Conservation (phyloP, 352 stramenopile genomes). For the Phytophthora brassicae region DNA sequence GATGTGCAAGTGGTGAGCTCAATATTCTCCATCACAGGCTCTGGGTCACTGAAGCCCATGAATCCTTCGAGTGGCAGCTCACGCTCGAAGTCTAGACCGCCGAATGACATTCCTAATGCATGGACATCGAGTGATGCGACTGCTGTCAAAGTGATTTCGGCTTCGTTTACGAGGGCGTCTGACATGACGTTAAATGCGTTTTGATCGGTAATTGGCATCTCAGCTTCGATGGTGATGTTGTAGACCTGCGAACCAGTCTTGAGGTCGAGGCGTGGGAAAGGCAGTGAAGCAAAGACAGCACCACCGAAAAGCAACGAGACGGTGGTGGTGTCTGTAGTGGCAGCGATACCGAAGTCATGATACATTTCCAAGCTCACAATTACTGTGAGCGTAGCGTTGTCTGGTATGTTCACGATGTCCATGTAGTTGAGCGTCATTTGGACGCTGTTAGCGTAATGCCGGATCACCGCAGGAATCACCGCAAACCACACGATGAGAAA, state of each 20-base stretch:
- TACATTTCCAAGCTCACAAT: conserved; percentile 51
- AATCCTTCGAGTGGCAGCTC: conserved; percentile 50
- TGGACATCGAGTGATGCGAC: conserved; percentile 37
- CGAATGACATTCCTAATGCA: conserved; percentile 45
- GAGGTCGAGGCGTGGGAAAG: conserved; percentile 47
- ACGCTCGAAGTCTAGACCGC: conserved; percentile 51
- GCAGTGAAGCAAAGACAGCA: conserved; percentile 44
- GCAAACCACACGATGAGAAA: conserved; percentile 60
- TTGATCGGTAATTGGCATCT: conserved; percentile 41
- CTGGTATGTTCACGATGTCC: conserved; percentile 47
- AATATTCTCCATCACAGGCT: conserved; percentile 56
- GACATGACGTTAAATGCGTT: conserved; percentile 49
- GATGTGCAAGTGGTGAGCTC: conserved; percentile 37
- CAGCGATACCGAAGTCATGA: conserved; percentile 40
- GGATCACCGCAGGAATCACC: conserved; percentile 57
- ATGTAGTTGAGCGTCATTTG: conserved; percentile 63
- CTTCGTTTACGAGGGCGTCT: conserved; percentile 35
- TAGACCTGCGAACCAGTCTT: conserved; percentile 41
- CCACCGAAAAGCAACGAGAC: conserved; percentile 45
- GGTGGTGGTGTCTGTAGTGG: conserved; percentile 44
- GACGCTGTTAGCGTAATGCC: conserved; percentile 51
- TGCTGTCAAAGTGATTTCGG: conserved; percentile 39
- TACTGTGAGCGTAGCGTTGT: conserved; percentile 43
- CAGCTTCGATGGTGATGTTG: conserved; percentile 46
- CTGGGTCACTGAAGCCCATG: conserved; percentile 44